Evolutionary conservation across 495 filamentous ascomycete species (phyloP), one percentile per base, ranked within the genome.

Genomic region (Penicillium verhagenii): DNA sequence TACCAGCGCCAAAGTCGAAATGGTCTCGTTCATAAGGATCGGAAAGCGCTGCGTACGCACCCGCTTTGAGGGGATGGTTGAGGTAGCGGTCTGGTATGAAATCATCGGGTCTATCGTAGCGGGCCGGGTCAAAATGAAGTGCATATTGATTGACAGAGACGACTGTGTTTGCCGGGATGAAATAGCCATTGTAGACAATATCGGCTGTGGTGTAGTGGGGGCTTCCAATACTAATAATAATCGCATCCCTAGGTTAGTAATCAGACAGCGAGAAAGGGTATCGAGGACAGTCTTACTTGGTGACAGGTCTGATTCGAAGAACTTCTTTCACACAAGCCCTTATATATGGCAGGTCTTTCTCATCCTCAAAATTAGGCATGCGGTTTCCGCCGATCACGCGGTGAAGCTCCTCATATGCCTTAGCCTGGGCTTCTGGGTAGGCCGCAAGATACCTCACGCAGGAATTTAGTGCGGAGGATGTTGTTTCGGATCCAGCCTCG

Each of bases 241-340:
- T n/a, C n/a, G n/a, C n/a, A n/a, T n/a, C n/a, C n/a, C n/a, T n/a
- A n/a, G n/a, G n/a, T n/a, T n/a, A n/a, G n/a, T n/a, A n/a, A n/a
- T n/a, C n/a, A n/a, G n/a, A n/a, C n/a, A n/a, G n/a, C n/a, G n/a
- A n/a, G n/a, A n/a, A n/a, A n/a, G n/a, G n/a, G n/a, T n/a, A n/a
- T n/a, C n/a, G n/a, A n/a, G n/a, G n/a, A n/a, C n/a, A n/a, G n/a
- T 35, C 31, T n/a, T 35, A 35, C 16, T 18, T 39, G 72, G 59
- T 80, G 64, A 55, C 78, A 64, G 84, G 84, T 6, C 82, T 63
- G 79, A 82, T 82, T 35, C 85, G 72, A 13, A 86, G 71, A 5
- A 76, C 73, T 63, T 88, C 84, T 64, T 85, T 84, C 14, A 85
- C 75, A 9, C 79, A 67, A 0, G 84, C 82, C 21, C 81, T 67